Evolutionary conservation across 495 filamentous ascomycete species (phyloP), one percentile per base, ranked within the genome.

Genomic region (Umbilicaria muhlenbergii): DNA sequence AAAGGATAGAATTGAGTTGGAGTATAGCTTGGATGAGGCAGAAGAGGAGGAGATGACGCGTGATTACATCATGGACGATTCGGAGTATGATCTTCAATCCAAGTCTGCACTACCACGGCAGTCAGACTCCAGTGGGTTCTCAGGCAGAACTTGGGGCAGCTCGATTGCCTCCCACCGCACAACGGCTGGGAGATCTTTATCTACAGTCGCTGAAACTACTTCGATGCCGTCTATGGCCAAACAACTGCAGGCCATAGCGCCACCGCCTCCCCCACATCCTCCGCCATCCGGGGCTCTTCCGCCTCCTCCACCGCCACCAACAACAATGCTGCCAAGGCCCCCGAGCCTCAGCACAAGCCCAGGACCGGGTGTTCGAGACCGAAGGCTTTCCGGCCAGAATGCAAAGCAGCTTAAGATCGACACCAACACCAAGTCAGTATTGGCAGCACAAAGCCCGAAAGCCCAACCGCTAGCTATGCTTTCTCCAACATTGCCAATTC

Each of bases 1-100:
- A 54, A 43, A 61, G 38, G 52, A 62, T 33, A 63, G 54, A 39
- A 46, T 58, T 44, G 60, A 65, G 21, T 58, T 59, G 11, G 66
- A 65, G 38, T 69, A 73, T 47, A 70, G 74, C 42, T 78, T 80
- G 39, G 81, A 85, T 34, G 83, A 88, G 44, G 81, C 78, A n/a
- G 84, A 88, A 42, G 86, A 94, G 50, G 91, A 94, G 56, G 86
- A 94, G 56, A 89, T 94, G 77, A 91, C 86, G 1, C 76, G 71
- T 48, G 86, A 82, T 39, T 92, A 89, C 54, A 70, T 81, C 28
- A 80, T 94, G 66, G 84, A 91, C 44, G 85, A 89, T 43, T 89
- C 92, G 53, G 72, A 87, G 44, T 83, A 93, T 58, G 81, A 77
- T 38, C 54, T 77, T 14, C 77, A 77, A 51, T 71, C 76, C 3